Evolutionary conservation across 441 rosid species (phyloP).

Genomic region (Erodium chrysanthum): DNA sequence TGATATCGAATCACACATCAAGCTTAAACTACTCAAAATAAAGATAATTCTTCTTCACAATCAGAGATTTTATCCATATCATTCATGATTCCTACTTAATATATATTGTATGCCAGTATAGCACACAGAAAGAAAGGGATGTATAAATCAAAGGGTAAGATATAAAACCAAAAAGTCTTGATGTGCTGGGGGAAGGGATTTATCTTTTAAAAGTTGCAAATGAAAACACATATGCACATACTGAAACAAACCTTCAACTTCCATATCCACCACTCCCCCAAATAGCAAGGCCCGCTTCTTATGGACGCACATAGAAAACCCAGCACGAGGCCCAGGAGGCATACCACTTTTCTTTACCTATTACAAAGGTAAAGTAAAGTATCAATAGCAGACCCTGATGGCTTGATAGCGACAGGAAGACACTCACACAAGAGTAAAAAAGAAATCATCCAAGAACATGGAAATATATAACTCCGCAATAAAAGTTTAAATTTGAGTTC

Average conservation of each 20-base stretch:
- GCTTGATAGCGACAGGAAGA: neutral
- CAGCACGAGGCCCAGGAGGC: slow-evolving; percentile 95
- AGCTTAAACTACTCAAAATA: neutral
- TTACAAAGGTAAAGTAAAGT: slow-evolving; percentile 16
- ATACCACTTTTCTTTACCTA: slow-evolving; percentile 92
- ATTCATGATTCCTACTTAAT: slow-evolving; percentile 1
- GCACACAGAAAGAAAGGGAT: neutral
- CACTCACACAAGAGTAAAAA: neutral
- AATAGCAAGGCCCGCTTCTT: slow-evolving; percentile 88
- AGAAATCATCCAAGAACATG: neutral
- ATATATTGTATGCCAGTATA: neutral
- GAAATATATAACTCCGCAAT: neutral
- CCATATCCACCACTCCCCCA: slow-evolving; percentile 97
- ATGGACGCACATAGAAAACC: slow-evolving; percentile 86
- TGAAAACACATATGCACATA: slow-evolving; percentile 5
- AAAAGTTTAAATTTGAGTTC: neutral
- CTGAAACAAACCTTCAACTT: slow-evolving; percentile 61
- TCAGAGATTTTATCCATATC: slow-evolving; percentile 1
- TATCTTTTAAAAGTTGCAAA: neutral
- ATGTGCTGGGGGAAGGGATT: neutral
- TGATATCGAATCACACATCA: neutral
- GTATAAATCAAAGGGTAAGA: neutral
- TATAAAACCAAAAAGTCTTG: neutral
- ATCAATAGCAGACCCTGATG: neutral
- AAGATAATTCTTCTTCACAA: neutral